Evolutionary conservation across 1,139 yeast species (phyloP), one percentile per base, ranked within the genome.

Genomic region (Chernovozyma sophiae-reginae): DNA sequence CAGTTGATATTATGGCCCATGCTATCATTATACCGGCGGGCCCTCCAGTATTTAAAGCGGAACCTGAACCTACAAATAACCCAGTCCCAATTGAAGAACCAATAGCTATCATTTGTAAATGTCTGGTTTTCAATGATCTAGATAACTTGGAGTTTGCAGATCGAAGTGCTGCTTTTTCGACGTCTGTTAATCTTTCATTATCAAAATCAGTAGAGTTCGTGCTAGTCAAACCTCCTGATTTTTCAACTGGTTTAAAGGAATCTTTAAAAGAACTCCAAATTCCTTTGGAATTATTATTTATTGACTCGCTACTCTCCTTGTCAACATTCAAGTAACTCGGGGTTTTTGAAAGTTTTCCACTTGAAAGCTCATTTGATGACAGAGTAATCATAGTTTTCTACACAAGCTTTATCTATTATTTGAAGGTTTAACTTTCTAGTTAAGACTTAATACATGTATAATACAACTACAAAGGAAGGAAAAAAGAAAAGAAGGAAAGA

Each of bases 31-130:
- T 65, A 35, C 81, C 82, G 3, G 79, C 86, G 3, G 89, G 86
- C 10, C 90, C 89, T 32, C 83, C 82, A 24, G 62, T 60, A 25
- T 60, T 52, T 34, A 81, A 58, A 19, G 71, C 71, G 17, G 52
- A 43, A 13, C 63, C 65, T 27, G 57, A 50, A 8, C 63, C 65
- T 11, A 60, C 60, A 35, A 59, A 56, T 32, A 68, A 56, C 13
- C 74, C 74, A 2, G 72, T 62, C 4, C 96, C 96, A 39, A 86
- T 82, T 46, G 90, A 83, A 16, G 94, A 86, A 15, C 94, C 95
- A 35, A 86, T 70, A 28, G 95, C 86, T 44, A 87, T 84, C 82
- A 82, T 75, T 48, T 79, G 75, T 36, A 63, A 46, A 37, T 61
- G 68, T 43, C 70, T 48, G 7, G 63, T 46, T 39, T 60, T 62